Percentiles rank a stretch among this genome's conserved stretches.
Evolutionary conservation across 2,329 filamentous ascomycete genomes (phyloP).

Genomic region (Paecilomyces sp.): DNA sequence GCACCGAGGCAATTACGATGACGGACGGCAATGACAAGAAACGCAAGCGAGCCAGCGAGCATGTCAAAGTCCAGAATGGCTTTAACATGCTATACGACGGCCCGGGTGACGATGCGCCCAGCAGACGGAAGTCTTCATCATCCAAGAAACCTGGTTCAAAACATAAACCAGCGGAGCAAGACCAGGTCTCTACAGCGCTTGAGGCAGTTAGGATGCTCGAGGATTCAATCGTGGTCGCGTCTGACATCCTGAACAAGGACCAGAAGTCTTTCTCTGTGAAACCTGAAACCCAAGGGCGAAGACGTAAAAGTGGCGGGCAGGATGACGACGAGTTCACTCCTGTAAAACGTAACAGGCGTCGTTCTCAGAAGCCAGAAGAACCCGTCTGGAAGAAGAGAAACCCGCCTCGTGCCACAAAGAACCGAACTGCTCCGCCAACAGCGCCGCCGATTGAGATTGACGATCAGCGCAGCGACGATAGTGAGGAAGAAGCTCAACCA

Average conservation of each 20-base stretch:
- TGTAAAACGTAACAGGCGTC: slow-evolving; percentile 8
- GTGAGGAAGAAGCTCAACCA: neutral
- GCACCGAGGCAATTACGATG: neutral
- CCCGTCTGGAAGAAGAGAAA: neutral
- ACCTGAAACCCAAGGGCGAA: slow-evolving; percentile 2
- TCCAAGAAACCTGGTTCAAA: neutral
- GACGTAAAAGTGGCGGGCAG: slow-evolving; percentile 13
- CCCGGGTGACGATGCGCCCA: neutral
- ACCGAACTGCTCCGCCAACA: neutral
- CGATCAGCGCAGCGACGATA: neutral
- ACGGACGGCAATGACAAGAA: slow-evolving; percentile 12
- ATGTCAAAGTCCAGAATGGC: neutral
- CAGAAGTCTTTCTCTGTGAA: neutral
- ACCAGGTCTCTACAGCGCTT: neutral
- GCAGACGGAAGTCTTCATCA: slow-evolving; percentile 1
- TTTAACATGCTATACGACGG: slow-evolving; percentile 2
- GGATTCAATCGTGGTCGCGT: slow-evolving; percentile 7
- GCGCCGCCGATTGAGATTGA: neutral
- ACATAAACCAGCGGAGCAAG: neutral
- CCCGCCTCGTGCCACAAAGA: neutral
- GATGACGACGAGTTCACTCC: slow-evolving; percentile 22
- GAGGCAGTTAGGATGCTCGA: slow-evolving; percentile 1
- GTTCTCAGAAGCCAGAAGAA: slow-evolving; percentile 1
- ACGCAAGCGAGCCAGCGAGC: slow-evolving; percentile 13
- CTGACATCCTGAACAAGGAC: slow-evolving; percentile 10